Conservation (phyloP, 202 grass and related monocot genomes). For the Dendrocalamus latiflorus region DNA sequence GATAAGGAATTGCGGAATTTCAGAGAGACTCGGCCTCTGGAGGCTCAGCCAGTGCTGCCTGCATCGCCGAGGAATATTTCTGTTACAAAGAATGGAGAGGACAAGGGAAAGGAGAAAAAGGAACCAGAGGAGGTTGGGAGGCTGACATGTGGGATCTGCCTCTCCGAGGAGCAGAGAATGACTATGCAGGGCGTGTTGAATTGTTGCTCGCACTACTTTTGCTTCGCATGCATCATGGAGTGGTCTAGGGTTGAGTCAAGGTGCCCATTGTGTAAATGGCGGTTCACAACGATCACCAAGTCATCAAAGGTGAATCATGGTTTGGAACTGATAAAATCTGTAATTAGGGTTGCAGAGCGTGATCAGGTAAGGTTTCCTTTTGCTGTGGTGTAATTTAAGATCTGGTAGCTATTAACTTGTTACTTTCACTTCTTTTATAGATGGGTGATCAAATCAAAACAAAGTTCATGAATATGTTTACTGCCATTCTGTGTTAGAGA, state of each 20-base stretch:
- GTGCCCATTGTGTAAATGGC: constrained; percentile 85
- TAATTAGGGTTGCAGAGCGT: constrained; percentile 75
- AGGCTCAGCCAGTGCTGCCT: neutral
- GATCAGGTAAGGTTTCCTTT: constrained; percentile 66
- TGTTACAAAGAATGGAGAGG: constrained; percentile 39
- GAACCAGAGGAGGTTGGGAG: constrained; percentile 50
- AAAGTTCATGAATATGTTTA: constrained; percentile 7
- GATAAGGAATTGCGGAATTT: constrained; percentile 55
- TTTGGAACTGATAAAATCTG: constrained; percentile 47
- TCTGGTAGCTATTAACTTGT: constrained; percentile 6
- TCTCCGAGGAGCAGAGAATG: constrained; percentile 68
- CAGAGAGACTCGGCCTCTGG: constrained; percentile 16
- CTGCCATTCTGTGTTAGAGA: constrained; percentile 6
- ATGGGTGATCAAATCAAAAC: neutral
- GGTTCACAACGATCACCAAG: constrained; percentile 86
- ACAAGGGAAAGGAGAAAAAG: constrained; percentile 72
- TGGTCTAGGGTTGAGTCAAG: constrained; percentile 94
- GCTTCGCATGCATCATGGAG: constrained; percentile 81
- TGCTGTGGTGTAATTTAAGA: neutral
- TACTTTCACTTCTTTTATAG: neutral
- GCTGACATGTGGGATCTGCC: constrained; percentile 72
- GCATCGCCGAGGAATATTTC: constrained; percentile 23
- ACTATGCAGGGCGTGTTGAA: constrained; percentile 66
- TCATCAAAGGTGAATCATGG: constrained; percentile 60
- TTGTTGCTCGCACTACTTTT: constrained; percentile 95